These are phyloP conservation scores for Fraxinus albicans DNA, from an alignment of 305 asterid genomes.

Conservation along the genomic window DNA sequence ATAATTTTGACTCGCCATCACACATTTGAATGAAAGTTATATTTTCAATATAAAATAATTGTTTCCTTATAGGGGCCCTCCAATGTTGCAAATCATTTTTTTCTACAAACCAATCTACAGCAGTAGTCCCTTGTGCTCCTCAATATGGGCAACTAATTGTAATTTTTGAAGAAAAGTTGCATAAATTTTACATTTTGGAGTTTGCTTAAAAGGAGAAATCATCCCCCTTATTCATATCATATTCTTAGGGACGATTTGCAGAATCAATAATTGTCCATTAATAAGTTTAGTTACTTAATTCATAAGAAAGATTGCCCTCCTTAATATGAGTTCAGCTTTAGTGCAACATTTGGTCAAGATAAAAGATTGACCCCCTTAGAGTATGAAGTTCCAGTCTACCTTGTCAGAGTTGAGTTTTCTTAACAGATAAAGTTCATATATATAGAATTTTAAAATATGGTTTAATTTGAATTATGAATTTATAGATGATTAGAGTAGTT, in stretches of 20 bases:
- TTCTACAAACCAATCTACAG: background rate
- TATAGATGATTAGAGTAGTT: no score
- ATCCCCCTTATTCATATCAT: background rate
- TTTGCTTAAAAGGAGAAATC: background rate
- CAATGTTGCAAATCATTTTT: background rate
- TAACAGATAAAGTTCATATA: no score
- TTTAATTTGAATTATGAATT: no score
- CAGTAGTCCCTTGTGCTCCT: background rate
- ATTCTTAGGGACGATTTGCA: background rate
- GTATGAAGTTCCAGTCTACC: no score
- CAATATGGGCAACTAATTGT: background rate
- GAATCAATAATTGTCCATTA: background rate
- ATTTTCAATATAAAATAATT: background rate
- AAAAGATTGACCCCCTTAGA: no score
- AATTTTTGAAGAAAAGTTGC: background rate
- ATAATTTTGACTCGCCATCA: background rate
- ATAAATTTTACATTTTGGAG: background rate
- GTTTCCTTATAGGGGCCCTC: background rate
- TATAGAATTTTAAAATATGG: no score
- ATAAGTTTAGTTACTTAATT: background rate
- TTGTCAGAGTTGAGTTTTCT: no score
- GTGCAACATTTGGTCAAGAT: no score
- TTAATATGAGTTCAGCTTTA: no score
- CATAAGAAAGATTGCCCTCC: no score
- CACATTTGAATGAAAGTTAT: no score